Evolutionary conservation across 2,329 filamentous ascomycete genomes (phyloP), one percentile per base, ranked within the genome.

Genomic region (Stagonosporopsis tanaceti): DNA sequence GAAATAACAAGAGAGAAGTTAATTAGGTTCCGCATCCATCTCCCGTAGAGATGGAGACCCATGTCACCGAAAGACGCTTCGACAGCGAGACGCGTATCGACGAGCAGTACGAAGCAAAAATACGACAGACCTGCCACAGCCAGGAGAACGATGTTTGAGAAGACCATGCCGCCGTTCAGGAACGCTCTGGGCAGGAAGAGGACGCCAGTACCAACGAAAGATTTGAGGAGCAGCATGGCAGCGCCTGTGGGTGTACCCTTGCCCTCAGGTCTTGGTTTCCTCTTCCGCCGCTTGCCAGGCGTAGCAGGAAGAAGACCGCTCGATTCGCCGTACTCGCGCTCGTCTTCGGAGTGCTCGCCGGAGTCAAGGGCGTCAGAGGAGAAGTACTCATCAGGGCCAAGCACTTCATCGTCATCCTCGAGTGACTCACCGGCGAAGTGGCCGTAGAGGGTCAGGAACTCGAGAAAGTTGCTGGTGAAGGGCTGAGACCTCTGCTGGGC

Each of bases 11-110:
- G 96, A 5, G 95, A 98, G 24, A 84, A 83, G 59, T 99, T 86
- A 72, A 99, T 98, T 69, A 96, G 80, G 59, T 85, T 88, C 59
- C 93, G 87, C 89, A 99, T 91, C 85, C 90, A 93, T 64, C 89
- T 90, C 61, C 95, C 95, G 74, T 95, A 99, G 15, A 99, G 84
- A 44, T 92, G 88, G 46, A 92, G 93, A 50, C 96, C 95, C 79
- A 99, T 96, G 71, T 98, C 95, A 76, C 95, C 95, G 78, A 98
- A 99, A 1, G 95, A 98, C n/a, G 91, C 93, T 46, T 93, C 89
- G 27, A 98, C 86, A 72, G 87, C 90, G 46, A 97, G 81, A 32
- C 95, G 89, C 2, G 93, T 95, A 58, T 89, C 89, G 61, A 97
- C 93, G 30, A 99, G 85, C 14, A 99, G 84, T 39, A 99, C 93